Evolutionary conservation across 352 stramenopile genomes (phyloP).

Genomic region (Globisporangium spiculum): DNA sequence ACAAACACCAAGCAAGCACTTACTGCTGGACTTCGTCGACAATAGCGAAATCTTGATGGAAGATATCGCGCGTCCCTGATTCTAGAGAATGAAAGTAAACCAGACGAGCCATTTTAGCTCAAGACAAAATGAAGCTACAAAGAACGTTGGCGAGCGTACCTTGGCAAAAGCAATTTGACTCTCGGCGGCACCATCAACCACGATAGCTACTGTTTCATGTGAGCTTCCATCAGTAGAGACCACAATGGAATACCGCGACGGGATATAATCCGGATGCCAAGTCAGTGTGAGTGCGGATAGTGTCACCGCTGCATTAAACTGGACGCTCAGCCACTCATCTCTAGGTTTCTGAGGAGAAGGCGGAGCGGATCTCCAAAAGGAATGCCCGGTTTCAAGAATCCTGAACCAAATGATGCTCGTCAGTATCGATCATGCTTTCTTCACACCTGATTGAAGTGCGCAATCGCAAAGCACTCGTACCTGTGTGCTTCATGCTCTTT

Average conservation of each 20-base stretch:
- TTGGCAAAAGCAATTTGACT: conserved; percentile 45
- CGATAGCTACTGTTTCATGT: conserved; percentile 50
- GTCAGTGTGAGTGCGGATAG: conserved; percentile 43
- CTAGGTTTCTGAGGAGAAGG: conserved; percentile 20
- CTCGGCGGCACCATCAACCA: conserved; percentile 25
- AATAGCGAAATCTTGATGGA: conserved; percentile 52
- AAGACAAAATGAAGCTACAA: not conserved
- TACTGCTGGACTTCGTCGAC: conserved; percentile 24
- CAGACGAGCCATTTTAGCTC: not conserved
- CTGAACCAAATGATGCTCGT: conserved; percentile 17
- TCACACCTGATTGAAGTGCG: not conserved
- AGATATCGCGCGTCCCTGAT: conserved; percentile 30
- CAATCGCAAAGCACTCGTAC: conserved; percentile 10
- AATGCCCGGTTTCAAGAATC: conserved; percentile 31
- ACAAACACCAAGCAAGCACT: conserved; percentile 5
- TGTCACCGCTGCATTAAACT: conserved; percentile 45
- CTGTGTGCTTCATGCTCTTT: conserved; percentile 45
- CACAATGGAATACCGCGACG: conserved; percentile 37
- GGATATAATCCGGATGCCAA: conserved; percentile 44
- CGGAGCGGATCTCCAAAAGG: conserved; percentile 45
- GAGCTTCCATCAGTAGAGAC: conserved; percentile 44
- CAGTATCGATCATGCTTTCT: not conserved
- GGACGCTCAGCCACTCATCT: conserved; percentile 51
- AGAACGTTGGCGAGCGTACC: conserved; percentile 20
- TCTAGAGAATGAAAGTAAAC: not conserved